Evolutionary conservation across 495 filamentous ascomycete species (phyloP), one percentile per base, ranked within the genome.

Genomic region (Trichoderma virens): DNA sequence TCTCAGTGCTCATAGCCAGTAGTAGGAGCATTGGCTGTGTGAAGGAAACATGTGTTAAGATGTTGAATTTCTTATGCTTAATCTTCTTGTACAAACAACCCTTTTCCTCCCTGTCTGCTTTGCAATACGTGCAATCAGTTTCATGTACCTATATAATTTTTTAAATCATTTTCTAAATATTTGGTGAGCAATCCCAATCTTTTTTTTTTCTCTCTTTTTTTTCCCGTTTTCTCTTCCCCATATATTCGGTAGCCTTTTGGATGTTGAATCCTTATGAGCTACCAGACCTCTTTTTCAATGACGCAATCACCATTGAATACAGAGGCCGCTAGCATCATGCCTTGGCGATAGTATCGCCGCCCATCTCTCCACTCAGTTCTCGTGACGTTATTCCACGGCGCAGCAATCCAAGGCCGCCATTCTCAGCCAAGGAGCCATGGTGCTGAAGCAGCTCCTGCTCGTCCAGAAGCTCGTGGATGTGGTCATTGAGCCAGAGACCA

Each of bases 281-380:
- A 47, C 43, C 43, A 47, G 43, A 47, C 43, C 43, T 47, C 20
- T n/a, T 20, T 25, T 47, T 47, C 43, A 20, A 20, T 47, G 18
- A 47, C 4, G 43, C n/a, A 25, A 25, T 3, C 43, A 47, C 5
- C 20, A 8, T 23, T 20, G 43, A 47, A 20, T 8, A 31, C 14
- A 56, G 51, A 56, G 23, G 51, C 27, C 43, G 20, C 25, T 56
- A 56, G 7, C 25, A 56, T 56, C 51, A 61, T 20, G 28, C 59
- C 14, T 35, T 25, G 28, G 47, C 31, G 39, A 64, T 60, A 39
- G 80, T 83, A 78, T 83, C 80, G 43, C 80, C 80, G 66, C 79
- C 77, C 80, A 82, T 82, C 75, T 82, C 80, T 43, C 80, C 81
- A 66, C 75, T 77, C 71, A 83, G 56, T 62, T 82, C 79, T 47